Conservation (phyloP, 1,284 basidiomycete genomes). For the Stereum hirsutum region DNA sequence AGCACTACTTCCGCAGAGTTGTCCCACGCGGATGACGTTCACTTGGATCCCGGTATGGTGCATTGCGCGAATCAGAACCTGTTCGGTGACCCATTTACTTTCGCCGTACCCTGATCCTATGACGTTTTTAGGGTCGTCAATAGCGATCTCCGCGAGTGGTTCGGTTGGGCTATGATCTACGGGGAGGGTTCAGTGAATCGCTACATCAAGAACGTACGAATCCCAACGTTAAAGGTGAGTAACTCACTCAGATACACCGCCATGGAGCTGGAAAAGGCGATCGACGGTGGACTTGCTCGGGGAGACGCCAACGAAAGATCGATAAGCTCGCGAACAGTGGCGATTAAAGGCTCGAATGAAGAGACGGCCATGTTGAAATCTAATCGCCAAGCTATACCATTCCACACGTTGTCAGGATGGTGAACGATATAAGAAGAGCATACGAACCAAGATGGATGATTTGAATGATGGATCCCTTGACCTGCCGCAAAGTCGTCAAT, state of each 20-base stretch:
- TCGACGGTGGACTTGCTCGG: background rate
- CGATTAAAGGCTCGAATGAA: background rate
- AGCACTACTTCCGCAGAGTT: background rate
- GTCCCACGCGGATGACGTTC: background rate
- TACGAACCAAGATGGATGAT: background rate
- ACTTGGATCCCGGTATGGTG: background rate
- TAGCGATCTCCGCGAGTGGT: background rate
- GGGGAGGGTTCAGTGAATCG: background rate
- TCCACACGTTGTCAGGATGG: background rate
- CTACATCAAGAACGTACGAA: background rate
- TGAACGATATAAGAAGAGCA: conserved; percentile 12
- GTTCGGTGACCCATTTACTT: background rate
- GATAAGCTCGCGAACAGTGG: background rate
- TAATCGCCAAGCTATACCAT: background rate
- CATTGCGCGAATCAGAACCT: background rate
- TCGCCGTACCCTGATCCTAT: background rate
- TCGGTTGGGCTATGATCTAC: background rate
- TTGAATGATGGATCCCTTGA: background rate
- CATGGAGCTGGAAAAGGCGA: background rate
- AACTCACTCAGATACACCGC: background rate
- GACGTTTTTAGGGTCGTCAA: background rate
- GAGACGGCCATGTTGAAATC: background rate
- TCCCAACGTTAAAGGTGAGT: background rate
- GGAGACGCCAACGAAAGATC: background rate
- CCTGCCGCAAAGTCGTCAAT: conserved; percentile 4